Evolutionary conservation across 148 eudicot species (phyloP).

Genomic region (Cornus controversa): DNA sequence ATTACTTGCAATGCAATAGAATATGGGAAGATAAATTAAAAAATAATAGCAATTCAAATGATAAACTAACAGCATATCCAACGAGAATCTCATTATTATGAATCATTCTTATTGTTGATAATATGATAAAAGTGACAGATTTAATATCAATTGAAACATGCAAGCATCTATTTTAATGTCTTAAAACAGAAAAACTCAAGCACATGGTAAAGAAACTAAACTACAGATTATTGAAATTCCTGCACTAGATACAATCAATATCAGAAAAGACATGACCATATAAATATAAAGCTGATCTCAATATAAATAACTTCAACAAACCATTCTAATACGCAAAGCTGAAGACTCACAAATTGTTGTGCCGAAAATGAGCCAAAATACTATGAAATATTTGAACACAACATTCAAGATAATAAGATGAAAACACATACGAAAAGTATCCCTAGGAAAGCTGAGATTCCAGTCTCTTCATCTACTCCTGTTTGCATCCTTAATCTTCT

Average conservation of each 20-base stretch:
- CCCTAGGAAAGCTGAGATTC: not conserved
- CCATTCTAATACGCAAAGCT: not conserved
- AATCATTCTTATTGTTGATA: too few relatives aligned
- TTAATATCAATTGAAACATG: too few relatives aligned
- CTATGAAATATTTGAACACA: too few relatives aligned
- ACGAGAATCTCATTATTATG: too few relatives aligned
- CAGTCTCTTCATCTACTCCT: conserved; percentile 26
- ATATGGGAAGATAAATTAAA: too few relatives aligned
- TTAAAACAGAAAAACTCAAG: too few relatives aligned
- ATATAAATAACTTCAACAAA: not conserved
- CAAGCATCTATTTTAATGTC: too few relatives aligned
- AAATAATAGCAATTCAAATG: too few relatives aligned
- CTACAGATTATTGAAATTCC: not conserved
- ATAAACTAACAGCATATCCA: too few relatives aligned
- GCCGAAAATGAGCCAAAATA: conserved; percentile 8
- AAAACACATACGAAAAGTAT: conserved; percentile 1
- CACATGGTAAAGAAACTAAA: not conserved
- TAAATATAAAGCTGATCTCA: not conserved
- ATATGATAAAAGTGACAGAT: too few relatives aligned
- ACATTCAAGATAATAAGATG: not conserved
- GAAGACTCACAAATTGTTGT: not conserved
- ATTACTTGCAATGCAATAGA: too few relatives aligned
- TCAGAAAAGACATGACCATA: not conserved
- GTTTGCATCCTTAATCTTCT: conserved; percentile 58
- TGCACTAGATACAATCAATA: not conserved